These are phyloP conservation scores for Tylopilus sp. DNA, from an alignment of 1,284 basidiomycete genomes.

Conservation along the genomic window DNA sequence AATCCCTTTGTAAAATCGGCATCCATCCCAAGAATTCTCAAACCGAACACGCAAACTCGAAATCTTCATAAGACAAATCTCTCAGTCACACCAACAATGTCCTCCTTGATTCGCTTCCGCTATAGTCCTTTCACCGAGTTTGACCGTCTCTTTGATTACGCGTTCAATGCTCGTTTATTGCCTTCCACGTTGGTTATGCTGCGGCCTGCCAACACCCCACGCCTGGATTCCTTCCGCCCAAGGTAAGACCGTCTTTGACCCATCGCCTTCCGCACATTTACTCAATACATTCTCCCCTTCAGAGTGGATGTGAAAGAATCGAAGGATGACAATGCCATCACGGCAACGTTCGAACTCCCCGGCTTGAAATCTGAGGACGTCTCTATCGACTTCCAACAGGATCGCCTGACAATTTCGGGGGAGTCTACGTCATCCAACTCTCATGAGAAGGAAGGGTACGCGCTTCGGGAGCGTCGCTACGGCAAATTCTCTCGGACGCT, in stretches of 20 bases:
- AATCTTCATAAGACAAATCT: neutral
- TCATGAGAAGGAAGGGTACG: constrained; percentile 29
- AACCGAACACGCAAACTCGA: neutral
- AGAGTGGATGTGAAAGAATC: constrained; percentile 34
- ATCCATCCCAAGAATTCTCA: neutral
- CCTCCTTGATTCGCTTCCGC: constrained; percentile 31
- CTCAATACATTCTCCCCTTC: neutral
- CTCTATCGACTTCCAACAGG: constrained; percentile 39
- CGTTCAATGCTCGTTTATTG: constrained; percentile 30
- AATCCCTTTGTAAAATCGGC: neutral
- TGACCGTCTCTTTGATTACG: constrained; percentile 46
- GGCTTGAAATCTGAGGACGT: constrained; percentile 43
- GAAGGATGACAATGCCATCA: constrained; percentile 35
- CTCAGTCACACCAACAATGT: neutral
- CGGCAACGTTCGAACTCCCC: constrained; percentile 44
- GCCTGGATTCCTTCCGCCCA: neutral
- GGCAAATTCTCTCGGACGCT: constrained; percentile 7
- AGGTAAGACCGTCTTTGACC: neutral
- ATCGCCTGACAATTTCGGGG: constrained; percentile 39
- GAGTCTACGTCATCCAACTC: constrained; percentile 25
- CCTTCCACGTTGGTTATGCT: neutral
- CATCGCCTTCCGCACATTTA: neutral
- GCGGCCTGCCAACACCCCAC: neutral
- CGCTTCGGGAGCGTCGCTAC: constrained; percentile 36
- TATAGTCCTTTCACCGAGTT: constrained; percentile 48